Conservation (phyloP, 2,329 filamentous ascomycete genomes). For the Monilinia fructicola region DNA sequence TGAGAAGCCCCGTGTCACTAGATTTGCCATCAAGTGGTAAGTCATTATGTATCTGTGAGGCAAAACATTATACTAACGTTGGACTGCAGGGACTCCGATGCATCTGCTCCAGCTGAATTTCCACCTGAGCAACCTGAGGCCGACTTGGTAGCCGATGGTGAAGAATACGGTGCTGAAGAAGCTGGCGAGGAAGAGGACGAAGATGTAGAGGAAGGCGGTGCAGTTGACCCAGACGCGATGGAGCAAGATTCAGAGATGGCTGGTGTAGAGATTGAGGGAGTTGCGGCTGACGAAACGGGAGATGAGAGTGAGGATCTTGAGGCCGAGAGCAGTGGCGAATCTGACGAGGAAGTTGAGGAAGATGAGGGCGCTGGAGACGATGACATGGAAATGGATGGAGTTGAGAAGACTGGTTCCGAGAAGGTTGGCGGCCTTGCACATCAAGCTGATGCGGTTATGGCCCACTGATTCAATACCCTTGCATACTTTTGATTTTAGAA, state of each 20-base stretch:
- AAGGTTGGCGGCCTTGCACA: constrained; percentile 25
- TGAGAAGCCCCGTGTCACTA: constrained; percentile 95
- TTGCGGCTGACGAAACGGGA: constrained; percentile 65
- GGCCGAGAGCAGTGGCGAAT: constrained; percentile 65
- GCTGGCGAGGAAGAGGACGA: constrained; percentile 71
- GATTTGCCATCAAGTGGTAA: constrained; percentile 98
- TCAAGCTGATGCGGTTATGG: constrained; percentile 32
- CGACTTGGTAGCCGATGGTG: constrained; percentile 80
- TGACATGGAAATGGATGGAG: constrained; percentile 53
- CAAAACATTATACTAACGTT: constrained; percentile 32
- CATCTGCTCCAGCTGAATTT: constrained; percentile 91
- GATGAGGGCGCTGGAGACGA: constrained; percentile 45
- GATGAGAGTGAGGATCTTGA: constrained; percentile 78
- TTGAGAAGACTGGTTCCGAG: constrained; percentile 35
- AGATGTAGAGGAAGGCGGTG: constrained; percentile 55
- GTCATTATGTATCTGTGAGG: constrained; percentile 37
- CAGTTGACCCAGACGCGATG: constrained; percentile 44
- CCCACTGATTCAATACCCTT: constrained; percentile 20
- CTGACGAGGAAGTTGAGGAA: constrained; percentile 51
- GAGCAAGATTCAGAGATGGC: constrained; percentile 76
- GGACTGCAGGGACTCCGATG: constrained; percentile 83
- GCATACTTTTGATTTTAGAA: constrained; percentile 20
- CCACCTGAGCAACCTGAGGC: constrained; percentile 97
- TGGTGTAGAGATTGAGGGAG: constrained; percentile 57
- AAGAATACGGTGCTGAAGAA: constrained; percentile 89